phyloP scores from a whole-genome alignment of 75 land plant species.

The Azolla pinnata region DNA sequence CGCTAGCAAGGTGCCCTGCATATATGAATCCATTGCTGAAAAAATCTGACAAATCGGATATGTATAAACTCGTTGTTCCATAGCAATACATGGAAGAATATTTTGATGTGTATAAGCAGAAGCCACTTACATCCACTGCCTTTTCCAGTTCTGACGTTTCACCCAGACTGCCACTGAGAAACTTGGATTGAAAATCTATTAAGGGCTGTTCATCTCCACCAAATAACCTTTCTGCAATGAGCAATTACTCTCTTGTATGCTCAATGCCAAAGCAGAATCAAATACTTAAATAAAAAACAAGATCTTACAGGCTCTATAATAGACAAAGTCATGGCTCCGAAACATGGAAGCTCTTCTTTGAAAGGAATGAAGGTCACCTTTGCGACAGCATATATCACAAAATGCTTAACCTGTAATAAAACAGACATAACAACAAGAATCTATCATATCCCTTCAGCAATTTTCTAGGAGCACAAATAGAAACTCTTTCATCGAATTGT shows the following conservation, averaged over 20 bases:
- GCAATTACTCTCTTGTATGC: background rate
- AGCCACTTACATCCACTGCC: conserved; percentile 32
- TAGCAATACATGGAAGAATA: background rate
- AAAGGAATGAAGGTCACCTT: conserved; percentile 23
- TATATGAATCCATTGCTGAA: background rate
- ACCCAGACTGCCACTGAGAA: conserved; percentile 19
- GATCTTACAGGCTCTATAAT: conserved; percentile 26
- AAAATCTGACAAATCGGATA: background rate
- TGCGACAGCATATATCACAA: conserved; percentile 11
- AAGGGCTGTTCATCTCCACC: conserved; percentile 17
- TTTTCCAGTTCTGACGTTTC: conserved; percentile 21
- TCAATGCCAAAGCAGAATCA: no score
- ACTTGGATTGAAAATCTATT: conserved; percentile 22
- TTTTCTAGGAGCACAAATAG: no score
- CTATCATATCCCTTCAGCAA: background rate
- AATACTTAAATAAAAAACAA: background rate
- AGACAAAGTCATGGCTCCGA: conserved; percentile 23
- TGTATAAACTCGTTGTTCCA: background rate
- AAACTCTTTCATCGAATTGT: no score
- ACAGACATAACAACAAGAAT: background rate
- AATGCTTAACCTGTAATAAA: conserved; percentile 22
- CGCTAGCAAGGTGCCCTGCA: conserved; percentile 18
- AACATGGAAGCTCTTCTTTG: conserved; percentile 19
- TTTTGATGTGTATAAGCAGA: background rate
- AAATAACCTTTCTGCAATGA: background rate